A percentile compares a stretch with the other conserved stretches of the same genome.
These are phyloP conservation scores for Patellifolia procumbens DNA, from an alignment of 179 eudicot genomes.

Conservation along the genomic window DNA sequence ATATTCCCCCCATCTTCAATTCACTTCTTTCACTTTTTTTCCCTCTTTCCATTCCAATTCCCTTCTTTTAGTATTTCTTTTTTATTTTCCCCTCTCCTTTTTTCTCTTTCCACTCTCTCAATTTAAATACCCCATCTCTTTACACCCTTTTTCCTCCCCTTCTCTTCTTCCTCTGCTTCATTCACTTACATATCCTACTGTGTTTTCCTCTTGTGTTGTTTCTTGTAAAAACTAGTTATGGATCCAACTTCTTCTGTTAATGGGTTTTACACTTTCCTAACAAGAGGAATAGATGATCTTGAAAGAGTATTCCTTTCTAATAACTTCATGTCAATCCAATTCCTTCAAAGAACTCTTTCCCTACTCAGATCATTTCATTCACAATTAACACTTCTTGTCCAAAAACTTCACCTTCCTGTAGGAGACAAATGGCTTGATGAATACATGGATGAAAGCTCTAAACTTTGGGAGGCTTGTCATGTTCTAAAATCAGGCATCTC, in stretches of 20 bases:
- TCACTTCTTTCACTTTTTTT: neutral
- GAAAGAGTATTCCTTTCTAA: slow-evolving; percentile 65
- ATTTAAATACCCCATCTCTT: slow-evolving; percentile 35
- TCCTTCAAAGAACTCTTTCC: slow-evolving; percentile 72
- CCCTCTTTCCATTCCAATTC: slow-evolving; percentile 24
- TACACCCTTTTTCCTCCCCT: slow-evolving; percentile 31
- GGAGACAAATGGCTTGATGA: slow-evolving; percentile 97
- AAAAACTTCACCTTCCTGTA: slow-evolving; percentile 84
- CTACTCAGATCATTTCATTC: slow-evolving; percentile 82
- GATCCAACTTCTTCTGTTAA: slow-evolving; percentile 87
- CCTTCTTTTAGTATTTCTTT: slow-evolving; percentile 7
- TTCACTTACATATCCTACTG: slow-evolving; percentile 17
- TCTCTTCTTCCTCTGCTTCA: slow-evolving; percentile 10
- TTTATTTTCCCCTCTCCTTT: too few species aligned
- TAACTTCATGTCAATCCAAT: slow-evolving; percentile 90
- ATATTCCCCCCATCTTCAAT: slow-evolving; percentile 37
- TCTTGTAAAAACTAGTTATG: slow-evolving; percentile 27
- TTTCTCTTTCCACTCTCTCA: neutral
- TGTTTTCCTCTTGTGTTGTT: neutral
- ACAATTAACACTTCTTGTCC: slow-evolving; percentile 73
- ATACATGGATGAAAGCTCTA: slow-evolving; percentile 91
- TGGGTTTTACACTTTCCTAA: slow-evolving; percentile 79
- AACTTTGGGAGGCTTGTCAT: slow-evolving; percentile 86
- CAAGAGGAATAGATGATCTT: slow-evolving; percentile 85
- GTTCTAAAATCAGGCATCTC: slow-evolving; percentile 68